phyloP scores from a whole-genome alignment of 2,329 filamentous ascomycete species.

The Aspergillus versicolor region DNA sequence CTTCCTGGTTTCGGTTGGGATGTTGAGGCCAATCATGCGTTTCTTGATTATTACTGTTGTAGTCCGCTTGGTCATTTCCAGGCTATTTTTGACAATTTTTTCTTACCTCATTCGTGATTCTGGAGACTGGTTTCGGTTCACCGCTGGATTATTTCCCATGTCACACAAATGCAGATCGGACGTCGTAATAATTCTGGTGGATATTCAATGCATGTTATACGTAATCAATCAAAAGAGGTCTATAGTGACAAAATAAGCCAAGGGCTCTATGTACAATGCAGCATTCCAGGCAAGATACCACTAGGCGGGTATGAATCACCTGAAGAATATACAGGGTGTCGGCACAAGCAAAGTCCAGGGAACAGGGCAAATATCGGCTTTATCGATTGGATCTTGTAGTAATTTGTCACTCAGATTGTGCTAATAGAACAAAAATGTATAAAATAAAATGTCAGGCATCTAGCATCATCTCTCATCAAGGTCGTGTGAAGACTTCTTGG shows the following conservation, averaged over 20 bases:
- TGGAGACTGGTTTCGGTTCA: background rate
- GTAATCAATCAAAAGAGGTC: constrained; percentile 1
- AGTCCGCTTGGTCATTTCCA: background rate
- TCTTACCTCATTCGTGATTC: too few species aligned
- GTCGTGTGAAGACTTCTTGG: constrained; percentile 37
- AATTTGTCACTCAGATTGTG: constrained; percentile 29
- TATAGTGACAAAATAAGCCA: background rate
- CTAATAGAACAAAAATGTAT: constrained; percentile 33
- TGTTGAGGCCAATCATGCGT: background rate
- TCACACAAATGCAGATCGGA: constrained; percentile 1
- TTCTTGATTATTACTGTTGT: too few species aligned
- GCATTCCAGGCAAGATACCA: background rate
- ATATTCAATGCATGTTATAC: background rate
- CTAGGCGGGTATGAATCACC: background rate
- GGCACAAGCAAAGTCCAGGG: background rate
- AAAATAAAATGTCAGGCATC: constrained; percentile 36
- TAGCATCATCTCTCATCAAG: constrained; percentile 48
- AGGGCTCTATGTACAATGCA: constrained; percentile 10
- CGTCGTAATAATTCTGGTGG: background rate
- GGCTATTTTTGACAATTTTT: background rate
- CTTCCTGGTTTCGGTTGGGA: background rate
- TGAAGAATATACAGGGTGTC: constrained; percentile 1
- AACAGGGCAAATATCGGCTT: constrained; percentile 15
- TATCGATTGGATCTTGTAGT: constrained; percentile 34
- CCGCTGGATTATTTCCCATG: background rate